Percentiles rank a stretch among this genome's conserved stretches.
These are phyloP conservation scores for Populus ilicifolia DNA, from an alignment of 345 rosid species.

Conservation along the genomic window DNA sequence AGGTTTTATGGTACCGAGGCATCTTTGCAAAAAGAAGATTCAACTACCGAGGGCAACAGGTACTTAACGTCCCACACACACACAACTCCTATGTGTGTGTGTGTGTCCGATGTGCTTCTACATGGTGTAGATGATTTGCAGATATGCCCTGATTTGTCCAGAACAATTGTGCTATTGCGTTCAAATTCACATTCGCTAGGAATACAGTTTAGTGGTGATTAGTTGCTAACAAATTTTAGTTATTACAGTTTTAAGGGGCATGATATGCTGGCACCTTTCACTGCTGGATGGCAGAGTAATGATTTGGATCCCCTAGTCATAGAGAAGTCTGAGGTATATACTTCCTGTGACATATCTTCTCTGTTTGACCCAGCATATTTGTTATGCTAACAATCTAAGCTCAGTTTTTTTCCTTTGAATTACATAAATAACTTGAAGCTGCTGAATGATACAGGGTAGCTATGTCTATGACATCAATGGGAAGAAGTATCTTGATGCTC, in stretches of 20 bases:
- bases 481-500: constrained; percentile 91
- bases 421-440: constrained; percentile 8
- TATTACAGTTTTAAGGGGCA: constrained; percentile 76
- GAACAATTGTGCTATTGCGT: not conserved
- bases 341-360: not conserved
- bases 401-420: not conserved
- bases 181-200: not conserved
- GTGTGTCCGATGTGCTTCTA: not conserved
- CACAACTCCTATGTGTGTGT: not conserved
- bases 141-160: not conserved
- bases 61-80: not conserved
- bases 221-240: constrained; percentile 10
- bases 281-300: constrained; percentile 89
- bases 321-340: constrained; percentile 69
- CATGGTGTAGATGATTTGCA: not conserved
- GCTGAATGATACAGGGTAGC: constrained; percentile 53
- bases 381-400: not conserved
- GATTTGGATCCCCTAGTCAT: constrained; percentile 80
- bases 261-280: constrained; percentile 97
- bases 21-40: constrained; percentile 47
- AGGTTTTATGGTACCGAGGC: constrained; percentile 54
- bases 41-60: constrained; percentile 34
- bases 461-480: constrained; percentile 76
- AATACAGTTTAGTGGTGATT: not conserved
- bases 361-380: not conserved